These are phyloP conservation scores for Talaromyces piceae DNA, from an alignment of 2,329 filamentous ascomycete genomes.

Conservation along the genomic window DNA sequence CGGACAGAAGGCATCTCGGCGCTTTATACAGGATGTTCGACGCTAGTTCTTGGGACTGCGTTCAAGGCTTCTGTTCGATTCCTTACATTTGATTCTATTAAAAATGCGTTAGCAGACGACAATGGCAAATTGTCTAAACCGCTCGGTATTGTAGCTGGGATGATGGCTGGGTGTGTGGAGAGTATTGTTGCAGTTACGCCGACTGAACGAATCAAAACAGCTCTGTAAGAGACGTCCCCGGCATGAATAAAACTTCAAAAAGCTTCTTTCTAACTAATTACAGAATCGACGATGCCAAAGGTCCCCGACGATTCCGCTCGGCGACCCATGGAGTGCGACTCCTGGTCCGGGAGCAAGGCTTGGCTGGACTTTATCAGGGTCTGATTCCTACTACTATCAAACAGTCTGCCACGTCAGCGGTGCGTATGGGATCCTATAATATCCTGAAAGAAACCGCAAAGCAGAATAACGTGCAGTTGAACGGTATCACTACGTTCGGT, in stretches of 20 bases:
- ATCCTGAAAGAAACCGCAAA: conserved; percentile 55
- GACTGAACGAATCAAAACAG: conserved; percentile 62
- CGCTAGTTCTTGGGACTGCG: conserved; percentile 53
- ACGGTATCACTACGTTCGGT: conserved; percentile 50
- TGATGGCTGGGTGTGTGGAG: conserved; percentile 56
- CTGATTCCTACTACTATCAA: conserved; percentile 56
- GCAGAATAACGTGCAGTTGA: conserved; percentile 41
- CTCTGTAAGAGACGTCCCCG: conserved; percentile 29
- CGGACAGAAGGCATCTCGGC: conserved; percentile 50
- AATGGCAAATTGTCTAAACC: conserved; percentile 50
- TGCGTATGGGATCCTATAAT: conserved; percentile 57
- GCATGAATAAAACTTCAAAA: conserved; percentile 3
- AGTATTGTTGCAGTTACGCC: conserved; percentile 60
- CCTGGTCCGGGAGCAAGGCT: conserved; percentile 46
- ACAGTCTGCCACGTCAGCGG: conserved; percentile 54
- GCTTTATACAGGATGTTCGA: conserved; percentile 57
- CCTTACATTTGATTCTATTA: conserved; percentile 59
- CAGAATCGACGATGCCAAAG: conserved; percentile 52
- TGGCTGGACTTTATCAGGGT: conserved; percentile 51
- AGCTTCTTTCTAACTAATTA: background rate
- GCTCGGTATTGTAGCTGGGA: conserved; percentile 55
- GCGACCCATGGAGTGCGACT: conserved; percentile 45
- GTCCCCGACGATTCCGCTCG: conserved; percentile 42
- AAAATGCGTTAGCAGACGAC: conserved; percentile 45
- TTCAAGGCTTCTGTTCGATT: conserved; percentile 62